Percentiles rank a stretch among this genome's conserved stretches.
Conservation (phyloP, 495 filamentous ascomycete genomes). For the Podospora comata region DNA sequence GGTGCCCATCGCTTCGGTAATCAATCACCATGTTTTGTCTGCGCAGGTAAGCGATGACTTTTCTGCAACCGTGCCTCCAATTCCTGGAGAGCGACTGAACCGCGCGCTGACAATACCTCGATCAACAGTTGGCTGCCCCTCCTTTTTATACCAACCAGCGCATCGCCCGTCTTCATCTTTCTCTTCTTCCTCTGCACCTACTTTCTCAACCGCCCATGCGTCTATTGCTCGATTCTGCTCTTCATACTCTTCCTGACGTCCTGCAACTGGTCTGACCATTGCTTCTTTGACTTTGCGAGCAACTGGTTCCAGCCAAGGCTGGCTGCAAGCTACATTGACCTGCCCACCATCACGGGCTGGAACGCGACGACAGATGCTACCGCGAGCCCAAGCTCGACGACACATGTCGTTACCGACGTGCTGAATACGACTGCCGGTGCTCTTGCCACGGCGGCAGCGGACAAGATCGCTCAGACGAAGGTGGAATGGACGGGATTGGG, state of each 20-base stretch:
- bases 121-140: slow-evolving; percentile 63
- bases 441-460: slow-evolving; percentile 62
- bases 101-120: neutral
- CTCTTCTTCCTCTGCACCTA: slow-evolving; percentile 89
- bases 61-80: neutral
- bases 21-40: slow-evolving; percentile 70
- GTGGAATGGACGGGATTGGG: slow-evolving; percentile 77
- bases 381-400: slow-evolving; percentile 36
- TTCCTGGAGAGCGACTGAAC: neutral
- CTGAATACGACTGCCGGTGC: slow-evolving; percentile 67
- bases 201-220: slow-evolving; percentile 82
- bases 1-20: neutral
- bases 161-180: slow-evolving; percentile 80
- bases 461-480: slow-evolving; percentile 55
- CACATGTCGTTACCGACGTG: slow-evolving; percentile 52
- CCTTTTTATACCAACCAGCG: slow-evolving; percentile 74
- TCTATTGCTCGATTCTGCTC: slow-evolving; percentile 87
- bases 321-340: slow-evolving; percentile 21
- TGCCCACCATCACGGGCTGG: slow-evolving; percentile 23
- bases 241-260: slow-evolving; percentile 84
- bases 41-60: slow-evolving; percentile 56
- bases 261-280: slow-evolving; percentile 87
- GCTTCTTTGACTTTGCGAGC: slow-evolving; percentile 78
- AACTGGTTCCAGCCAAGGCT: slow-evolving; percentile 77
- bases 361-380: slow-evolving; percentile 27